phyloP scores from a whole-genome alignment of 495 filamentous ascomycete species.

The Pyronema domesticum region DNA sequence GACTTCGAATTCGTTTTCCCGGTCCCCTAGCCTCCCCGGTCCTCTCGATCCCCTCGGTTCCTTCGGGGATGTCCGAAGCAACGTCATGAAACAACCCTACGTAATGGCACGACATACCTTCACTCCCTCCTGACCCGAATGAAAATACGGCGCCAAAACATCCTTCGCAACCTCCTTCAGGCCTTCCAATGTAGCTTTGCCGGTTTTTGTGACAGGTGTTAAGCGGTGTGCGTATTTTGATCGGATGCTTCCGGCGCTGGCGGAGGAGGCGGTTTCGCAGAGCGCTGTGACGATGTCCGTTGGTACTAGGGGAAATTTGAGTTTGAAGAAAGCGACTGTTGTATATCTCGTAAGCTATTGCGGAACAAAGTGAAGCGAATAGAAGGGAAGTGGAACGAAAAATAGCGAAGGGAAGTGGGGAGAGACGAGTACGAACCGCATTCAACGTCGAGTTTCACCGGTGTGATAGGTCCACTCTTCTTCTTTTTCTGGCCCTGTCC shows the following conservation, averaged over 20 bases:
- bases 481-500: constrained; percentile 36
- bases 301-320: constrained; percentile 53
- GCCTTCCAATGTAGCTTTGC: constrained; percentile 61
- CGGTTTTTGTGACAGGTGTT: constrained; percentile 58
- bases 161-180: constrained; percentile 50
- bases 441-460: constrained; percentile 53
- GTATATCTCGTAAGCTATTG: constrained; percentile 7
- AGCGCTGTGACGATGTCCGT: constrained; percentile 61
- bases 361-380: constrained; percentile 8
- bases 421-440: constrained; percentile 36
- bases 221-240: constrained; percentile 66
- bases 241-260: constrained; percentile 38
- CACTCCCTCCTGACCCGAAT: constrained; percentile 31
- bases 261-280: constrained; percentile 31
- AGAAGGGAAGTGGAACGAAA: not conserved
- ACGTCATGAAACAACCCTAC: not conserved
- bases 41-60: too few species aligned
- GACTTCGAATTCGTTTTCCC: not conserved
- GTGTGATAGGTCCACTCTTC: constrained; percentile 37
- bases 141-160: constrained; percentile 59
- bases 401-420: not conserved
- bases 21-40: not conserved
- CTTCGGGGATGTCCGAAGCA: too few species aligned
- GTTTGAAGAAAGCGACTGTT: constrained; percentile 47
- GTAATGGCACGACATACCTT: constrained; percentile 27